These are phyloP conservation scores for Salinomyces thailandicus DNA, from an alignment of 2,329 filamentous ascomycete genomes.

Conservation along the genomic window DNA sequence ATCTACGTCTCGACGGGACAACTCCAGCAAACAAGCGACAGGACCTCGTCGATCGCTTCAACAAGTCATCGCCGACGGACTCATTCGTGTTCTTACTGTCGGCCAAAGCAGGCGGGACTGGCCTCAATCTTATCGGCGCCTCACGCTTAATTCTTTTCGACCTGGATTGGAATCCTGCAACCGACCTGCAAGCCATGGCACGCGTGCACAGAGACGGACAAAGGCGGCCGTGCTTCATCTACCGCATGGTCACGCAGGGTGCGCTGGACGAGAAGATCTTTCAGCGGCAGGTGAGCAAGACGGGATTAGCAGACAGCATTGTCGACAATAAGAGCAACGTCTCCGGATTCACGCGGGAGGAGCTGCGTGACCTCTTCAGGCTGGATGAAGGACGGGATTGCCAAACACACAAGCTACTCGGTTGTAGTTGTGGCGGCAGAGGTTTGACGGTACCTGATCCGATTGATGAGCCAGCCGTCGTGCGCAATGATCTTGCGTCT, in stretches of 20 bases:
- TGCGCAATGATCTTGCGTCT: constrained; percentile 18
- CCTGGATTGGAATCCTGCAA: constrained; percentile 66
- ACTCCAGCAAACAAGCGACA: constrained; percentile 56
- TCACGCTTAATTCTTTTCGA: constrained; percentile 62
- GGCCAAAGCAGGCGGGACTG: constrained; percentile 60
- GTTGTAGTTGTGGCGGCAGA: constrained; percentile 50
- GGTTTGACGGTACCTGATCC: constrained; percentile 29
- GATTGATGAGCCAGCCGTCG: constrained; percentile 10
- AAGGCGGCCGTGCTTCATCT: constrained; percentile 56
- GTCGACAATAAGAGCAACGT: constrained; percentile 55
- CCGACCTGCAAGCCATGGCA: constrained; percentile 64
- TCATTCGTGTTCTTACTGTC: constrained; percentile 62
- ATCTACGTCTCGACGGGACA: constrained; percentile 58
- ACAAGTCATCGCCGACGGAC: constrained; percentile 44
- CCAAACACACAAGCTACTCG: constrained; percentile 58
- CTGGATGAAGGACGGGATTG: constrained; percentile 51
- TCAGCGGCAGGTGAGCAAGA: constrained; percentile 61
- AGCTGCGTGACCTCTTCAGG: constrained; percentile 56
- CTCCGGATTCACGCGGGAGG: constrained; percentile 54
- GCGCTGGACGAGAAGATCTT: constrained; percentile 66
- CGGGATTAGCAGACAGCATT: constrained; percentile 58
- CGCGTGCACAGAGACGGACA: constrained; percentile 65
- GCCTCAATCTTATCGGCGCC: constrained; percentile 61
- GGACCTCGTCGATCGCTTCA: constrained; percentile 59
- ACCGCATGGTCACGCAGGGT: constrained; percentile 57